Evolutionary conservation across 305 asterid genomes (phyloP).

Genomic region (Rubia peregrina): DNA sequence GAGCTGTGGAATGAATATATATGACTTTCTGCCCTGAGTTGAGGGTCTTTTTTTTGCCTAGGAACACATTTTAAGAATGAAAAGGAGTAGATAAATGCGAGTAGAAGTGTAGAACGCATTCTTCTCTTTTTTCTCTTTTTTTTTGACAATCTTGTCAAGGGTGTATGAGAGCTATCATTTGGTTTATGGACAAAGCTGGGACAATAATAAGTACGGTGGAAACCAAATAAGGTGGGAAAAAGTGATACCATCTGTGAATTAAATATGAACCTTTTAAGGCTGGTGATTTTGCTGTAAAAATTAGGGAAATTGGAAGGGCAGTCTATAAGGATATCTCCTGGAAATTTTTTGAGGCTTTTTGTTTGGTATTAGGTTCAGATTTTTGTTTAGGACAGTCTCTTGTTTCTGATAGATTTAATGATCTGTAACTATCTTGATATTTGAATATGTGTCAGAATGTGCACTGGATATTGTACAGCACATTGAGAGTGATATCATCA

Average conservation of each 20-base stretch:
- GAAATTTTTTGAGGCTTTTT: background rate
- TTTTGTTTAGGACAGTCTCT: background rate
- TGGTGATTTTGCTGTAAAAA: background rate
- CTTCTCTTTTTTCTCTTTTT: too few relatives aligned
- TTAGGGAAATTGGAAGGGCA: background rate
- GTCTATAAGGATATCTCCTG: background rate
- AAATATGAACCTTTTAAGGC: background rate
- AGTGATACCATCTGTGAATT: background rate
- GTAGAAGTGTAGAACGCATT: background rate
- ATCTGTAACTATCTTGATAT: background rate
- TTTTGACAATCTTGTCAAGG: background rate
- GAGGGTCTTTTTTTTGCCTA: background rate
- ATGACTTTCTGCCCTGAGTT: background rate
- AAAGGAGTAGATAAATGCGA: background rate
- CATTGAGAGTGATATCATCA: background rate
- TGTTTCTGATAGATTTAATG: background rate
- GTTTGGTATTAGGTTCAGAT: background rate
- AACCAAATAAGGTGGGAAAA: background rate
- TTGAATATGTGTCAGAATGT: slow-evolving; percentile 2
- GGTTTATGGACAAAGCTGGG: background rate
- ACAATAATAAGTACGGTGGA: background rate
- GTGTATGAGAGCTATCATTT: background rate
- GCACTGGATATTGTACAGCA: background rate
- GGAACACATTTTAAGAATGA: background rate
- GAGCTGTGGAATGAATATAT: background rate